Conservation (phyloP, 2,329 filamentous ascomycete genomes). For the Cytospora paraplurivora region DNA sequence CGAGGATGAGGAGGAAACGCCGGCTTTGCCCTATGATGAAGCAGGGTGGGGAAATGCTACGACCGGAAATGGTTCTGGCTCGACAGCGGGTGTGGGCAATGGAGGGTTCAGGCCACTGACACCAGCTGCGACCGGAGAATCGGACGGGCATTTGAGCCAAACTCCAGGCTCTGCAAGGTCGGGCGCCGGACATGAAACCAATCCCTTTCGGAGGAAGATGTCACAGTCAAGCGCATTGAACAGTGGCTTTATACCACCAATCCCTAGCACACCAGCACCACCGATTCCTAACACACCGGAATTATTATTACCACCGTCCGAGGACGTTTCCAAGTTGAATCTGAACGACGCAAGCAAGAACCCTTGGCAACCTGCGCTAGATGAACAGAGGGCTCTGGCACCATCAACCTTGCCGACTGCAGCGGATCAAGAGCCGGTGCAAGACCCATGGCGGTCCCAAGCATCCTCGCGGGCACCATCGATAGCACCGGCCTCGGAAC, state of each 20-base stretch:
- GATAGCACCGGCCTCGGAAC: conserved; percentile 35
- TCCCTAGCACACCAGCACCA: conserved; percentile 26
- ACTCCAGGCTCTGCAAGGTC: not conserved
- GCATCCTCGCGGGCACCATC: conserved; percentile 38
- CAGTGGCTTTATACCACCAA: conserved; percentile 17
- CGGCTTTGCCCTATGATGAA: not conserved
- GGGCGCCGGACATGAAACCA: conserved; percentile 43
- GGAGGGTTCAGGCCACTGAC: conserved; percentile 1
- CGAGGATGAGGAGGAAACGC: conserved; percentile 18
- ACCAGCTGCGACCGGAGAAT: conserved; percentile 4
- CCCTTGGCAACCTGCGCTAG: conserved; percentile 47
- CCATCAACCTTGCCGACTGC: conserved; percentile 31
- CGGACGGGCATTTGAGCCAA: not conserved
- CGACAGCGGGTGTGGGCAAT: not conserved
- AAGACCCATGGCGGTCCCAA: conserved; percentile 42
- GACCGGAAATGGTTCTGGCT: not conserved
- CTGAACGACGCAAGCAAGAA: conserved; percentile 48
- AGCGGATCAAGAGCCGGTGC: conserved; percentile 37
- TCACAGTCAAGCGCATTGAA: conserved; percentile 29
- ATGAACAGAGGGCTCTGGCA: conserved; percentile 37
- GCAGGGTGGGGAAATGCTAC: not conserved
- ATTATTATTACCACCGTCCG: conserved; percentile 37
- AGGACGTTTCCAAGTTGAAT: conserved; percentile 46
- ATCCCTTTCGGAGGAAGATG: conserved; percentile 57
- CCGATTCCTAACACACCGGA: conserved; percentile 28